Evolutionary conservation across 208 protist species (phyloP).

Genomic region (Trypanosoma grayi): DNA sequence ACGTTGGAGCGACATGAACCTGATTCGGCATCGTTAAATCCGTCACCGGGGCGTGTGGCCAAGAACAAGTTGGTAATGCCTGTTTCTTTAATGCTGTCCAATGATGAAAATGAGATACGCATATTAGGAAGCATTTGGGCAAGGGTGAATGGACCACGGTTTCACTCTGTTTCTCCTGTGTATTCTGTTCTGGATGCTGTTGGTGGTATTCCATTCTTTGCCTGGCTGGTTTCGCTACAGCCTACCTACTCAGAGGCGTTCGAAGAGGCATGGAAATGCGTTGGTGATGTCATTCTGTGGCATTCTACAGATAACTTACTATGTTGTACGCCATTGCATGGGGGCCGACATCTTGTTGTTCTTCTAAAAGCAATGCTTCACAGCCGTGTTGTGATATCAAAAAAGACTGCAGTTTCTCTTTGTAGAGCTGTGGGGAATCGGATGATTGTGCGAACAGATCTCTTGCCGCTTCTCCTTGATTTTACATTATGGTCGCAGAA

Average conservation of each 20-base stretch:
- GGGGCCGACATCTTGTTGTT: slow-evolving; percentile 7
- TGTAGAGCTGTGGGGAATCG: slow-evolving; percentile 17
- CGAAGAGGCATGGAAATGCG: slow-evolving; percentile 24
- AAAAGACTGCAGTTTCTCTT: slow-evolving; percentile 12
- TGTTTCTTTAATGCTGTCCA: slow-evolving; percentile 10
- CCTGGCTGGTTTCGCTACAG: slow-evolving; percentile 25
- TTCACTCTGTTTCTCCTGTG: slow-evolving; percentile 19
- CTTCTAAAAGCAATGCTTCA: slow-evolving; percentile 19
- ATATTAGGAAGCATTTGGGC: slow-evolving; percentile 1
- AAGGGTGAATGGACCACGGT: slow-evolving; percentile 17
- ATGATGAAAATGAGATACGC: not conserved
- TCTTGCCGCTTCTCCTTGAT: slow-evolving; percentile 30
- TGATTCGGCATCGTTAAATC: not conserved
- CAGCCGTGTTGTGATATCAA: slow-evolving; percentile 17
- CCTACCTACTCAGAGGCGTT: slow-evolving; percentile 7
- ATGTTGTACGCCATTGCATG: slow-evolving; percentile 4
- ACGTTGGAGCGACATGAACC: not conserved
- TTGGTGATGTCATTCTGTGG: slow-evolving; percentile 9
- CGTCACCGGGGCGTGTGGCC: not conserved
- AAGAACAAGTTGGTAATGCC: not conserved
- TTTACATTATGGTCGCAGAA: slow-evolving; percentile 34
- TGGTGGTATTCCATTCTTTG: slow-evolving; percentile 28
- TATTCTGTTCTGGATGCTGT: slow-evolving; percentile 33
- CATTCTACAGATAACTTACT: slow-evolving; percentile 15
- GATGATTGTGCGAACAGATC: slow-evolving; percentile 20